Evolutionary conservation across 2,329 filamentous ascomycete genomes (phyloP), one percentile per base, ranked within the genome.

Genomic region (Colletotrichum destructivum): DNA sequence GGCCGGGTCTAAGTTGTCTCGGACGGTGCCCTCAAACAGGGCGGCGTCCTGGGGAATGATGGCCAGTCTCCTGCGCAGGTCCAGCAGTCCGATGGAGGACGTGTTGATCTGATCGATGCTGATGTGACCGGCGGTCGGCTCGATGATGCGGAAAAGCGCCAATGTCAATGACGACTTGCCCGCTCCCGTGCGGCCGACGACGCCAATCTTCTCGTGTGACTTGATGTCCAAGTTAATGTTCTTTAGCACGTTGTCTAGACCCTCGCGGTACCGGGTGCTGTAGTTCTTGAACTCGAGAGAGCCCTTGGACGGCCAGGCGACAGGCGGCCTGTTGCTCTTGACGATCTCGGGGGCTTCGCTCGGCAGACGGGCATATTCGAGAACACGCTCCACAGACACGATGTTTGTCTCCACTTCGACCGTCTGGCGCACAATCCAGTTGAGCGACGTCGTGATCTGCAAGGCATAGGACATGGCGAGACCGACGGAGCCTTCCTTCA

Each of bases 371-470:
- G 96, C 94, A 83, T 99, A 99, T 82, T 99, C 97, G 61, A 99
- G 91, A 59, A 99, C 95, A 79, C 96, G 93, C 87, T 99, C 96
- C 47, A 99, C 96, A 12, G 96, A 98, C 56, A 99, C 96, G 78
- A 99, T 99, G 83, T 99, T 99, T n/a, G 96, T 98, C 87, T 99
- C 97, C n/a, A 99, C 96, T 82, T 99, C 97, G 44, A 99, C 96
- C 0, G 95, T 98, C 84, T 99, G 96, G 71, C 97, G 91, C 62
- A 99, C 96, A 78, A 99, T 98, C 96, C 96, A 99, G 86, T 98
- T 99, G 78, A 99, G 89, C 46, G 95, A 98, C 76, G 96, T 94
- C 1, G 96, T 99, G 79, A 99, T 98, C 84, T 98, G 94, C 74
- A 99, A 88, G 49, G 95, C 96, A 83, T 98, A 98, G 57, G 96